These are phyloP conservation scores for Dendrostoma leiphaemia DNA, from an alignment of 2,329 filamentous ascomycete species.

Conservation along the genomic window DNA sequence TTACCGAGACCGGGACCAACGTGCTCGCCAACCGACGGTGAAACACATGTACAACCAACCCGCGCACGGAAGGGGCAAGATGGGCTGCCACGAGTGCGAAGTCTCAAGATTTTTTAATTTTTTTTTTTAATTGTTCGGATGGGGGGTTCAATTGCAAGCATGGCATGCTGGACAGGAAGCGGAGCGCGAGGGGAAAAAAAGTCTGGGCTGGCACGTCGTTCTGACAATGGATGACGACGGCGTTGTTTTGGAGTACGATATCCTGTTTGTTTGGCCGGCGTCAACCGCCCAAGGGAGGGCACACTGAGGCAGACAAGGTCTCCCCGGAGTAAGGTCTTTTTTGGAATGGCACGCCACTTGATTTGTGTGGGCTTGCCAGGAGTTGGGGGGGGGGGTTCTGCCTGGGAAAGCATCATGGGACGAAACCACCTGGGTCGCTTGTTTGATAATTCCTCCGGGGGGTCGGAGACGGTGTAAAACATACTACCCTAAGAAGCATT, in stretches of 20 bases:
- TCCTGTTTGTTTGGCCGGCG: not conserved
- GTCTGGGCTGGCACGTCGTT: not conserved
- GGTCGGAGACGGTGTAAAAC: not conserved
- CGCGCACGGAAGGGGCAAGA: too few species aligned
- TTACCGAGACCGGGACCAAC: conserved; percentile 12
- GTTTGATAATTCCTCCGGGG: not conserved
- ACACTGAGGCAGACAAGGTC: not conserved
- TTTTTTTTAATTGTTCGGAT: not conserved
- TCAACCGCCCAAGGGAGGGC: not conserved
- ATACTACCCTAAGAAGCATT: too few species aligned
- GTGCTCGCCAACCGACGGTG: conserved; percentile 11
- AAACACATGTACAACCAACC: too few species aligned
- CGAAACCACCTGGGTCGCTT: not conserved
- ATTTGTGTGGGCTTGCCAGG: not conserved
- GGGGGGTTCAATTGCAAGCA: conserved; percentile 2
- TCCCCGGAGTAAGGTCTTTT: not conserved
- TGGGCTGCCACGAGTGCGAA: too few species aligned
- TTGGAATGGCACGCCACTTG: not conserved
- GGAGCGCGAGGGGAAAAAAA: too few species aligned
- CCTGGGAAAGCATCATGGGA: not conserved
- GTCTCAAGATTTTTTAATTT: too few species aligned
- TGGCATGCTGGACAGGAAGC: not conserved
- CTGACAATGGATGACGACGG: conserved; percentile 1
- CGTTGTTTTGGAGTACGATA: not conserved
- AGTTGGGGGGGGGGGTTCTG: not conserved